Base-by-base conservation (phyloP, 257 asterid species). In the Solanum pimpinellifolium region DNA sequence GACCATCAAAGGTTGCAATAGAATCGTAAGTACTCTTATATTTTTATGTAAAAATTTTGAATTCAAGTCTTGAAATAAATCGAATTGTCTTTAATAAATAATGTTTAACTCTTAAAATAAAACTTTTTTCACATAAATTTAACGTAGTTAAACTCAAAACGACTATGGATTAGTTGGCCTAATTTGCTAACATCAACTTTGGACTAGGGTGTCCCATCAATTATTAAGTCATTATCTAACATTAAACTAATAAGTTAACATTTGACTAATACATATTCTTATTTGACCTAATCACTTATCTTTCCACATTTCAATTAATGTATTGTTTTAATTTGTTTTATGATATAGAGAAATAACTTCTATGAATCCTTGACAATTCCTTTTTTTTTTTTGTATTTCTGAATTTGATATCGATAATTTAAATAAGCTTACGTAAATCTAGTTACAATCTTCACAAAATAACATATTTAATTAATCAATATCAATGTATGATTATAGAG, bases 121-220 rank as follows among this genome's bases (percentile, higher is more conserved):
- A 4, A 33, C 1, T 18, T 8, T 8, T 1, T 0, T 0, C 4
- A 0, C 3, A 0, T 1, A 16, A 4, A 73, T 35, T 0, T 18
- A 2, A 9, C 37, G 6, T 73, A 73, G 1, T 73, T 10, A 4
- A 73, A 73, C 0, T 35, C 80, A 73, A 35, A 18, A 35, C 16
- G 5, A 35, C 1, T 73, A 73, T 27, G 3, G 13, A 46, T 27
- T 27, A 46, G 27, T 46, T 78, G 66, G 62, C 84, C 84, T 8
- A 27, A 46, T 39, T 25, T 41, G 25, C 2, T 76, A 11, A 3
- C 33, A 42, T 46, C 27, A 47, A 49, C 29, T 47, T 46, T 49
- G 85, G 68, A 80, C 44, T 49, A 18, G 47, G 16, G n/a, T 49
- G 69, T 80, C 29, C 44, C 2, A 49, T 47, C 69, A 80, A 80